Evolutionary conservation across 2,329 filamentous ascomycete genomes (phyloP), one percentile per base, ranked within the genome.

Genomic region (Xylaria sp.): DNA sequence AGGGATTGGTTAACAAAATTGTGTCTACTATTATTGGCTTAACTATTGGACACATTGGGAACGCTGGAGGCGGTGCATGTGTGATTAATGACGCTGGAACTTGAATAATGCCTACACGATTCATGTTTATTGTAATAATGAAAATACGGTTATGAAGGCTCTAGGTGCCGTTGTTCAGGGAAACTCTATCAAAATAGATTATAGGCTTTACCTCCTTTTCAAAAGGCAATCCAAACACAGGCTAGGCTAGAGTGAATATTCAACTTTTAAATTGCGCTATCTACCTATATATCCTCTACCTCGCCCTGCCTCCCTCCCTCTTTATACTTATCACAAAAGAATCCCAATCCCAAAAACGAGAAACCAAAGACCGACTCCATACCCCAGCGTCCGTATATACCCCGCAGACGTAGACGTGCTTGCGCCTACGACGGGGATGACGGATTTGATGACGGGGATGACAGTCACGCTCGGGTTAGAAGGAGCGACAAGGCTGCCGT

Each of bases 351-450:
- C 73, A 21, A 78, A 74, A 0, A 77, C 13, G 5, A 65, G 69
- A 21, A 77, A 69, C 73, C 73, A 78, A 2, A 73, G 29, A 54
- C 59, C 51, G 6, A 78, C 5, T 1, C 75, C 75, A 55, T 68
- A 73, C 3, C 70, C 71, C 0, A 76, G 25, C 42, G 60, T 68
- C 13, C 1, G 23, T 1, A 61, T 21, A 25, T 66, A 68, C 5
- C 37, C 60, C 50, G 8, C 64, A 40, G 8, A 60, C 57, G 21
- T 12, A 2, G 60, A 18, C 2, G 63, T 37, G 3, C 59, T 54
- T 16, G 73, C 66, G 1, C 65, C 66, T 1, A 65, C 68, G 3
- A 70, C 68, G 27, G 65, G 67, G 3, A 54, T 4, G 12, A 9
- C 32, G 21, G 5, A 32, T 32, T 9, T 13, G 5, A 21, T 44